These are phyloP conservation scores for Asterochloris sp. DNA, from an alignment of 139 green algal species.

Conservation along the genomic window DNA sequence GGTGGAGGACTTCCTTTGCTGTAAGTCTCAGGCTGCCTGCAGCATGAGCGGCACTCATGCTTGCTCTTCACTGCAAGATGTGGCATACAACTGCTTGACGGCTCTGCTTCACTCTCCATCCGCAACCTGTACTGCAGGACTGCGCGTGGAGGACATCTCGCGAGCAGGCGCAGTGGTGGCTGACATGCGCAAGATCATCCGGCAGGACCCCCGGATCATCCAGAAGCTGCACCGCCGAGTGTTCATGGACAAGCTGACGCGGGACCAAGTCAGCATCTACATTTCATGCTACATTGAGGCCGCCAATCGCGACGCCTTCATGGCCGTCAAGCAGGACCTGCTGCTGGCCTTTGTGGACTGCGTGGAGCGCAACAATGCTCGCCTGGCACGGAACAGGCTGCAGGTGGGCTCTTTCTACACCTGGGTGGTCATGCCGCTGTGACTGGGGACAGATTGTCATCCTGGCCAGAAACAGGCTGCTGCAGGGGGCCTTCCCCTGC, in stretches of 20 bases:
- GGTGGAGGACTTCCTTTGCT: too few species aligned
- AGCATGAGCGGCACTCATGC: too few species aligned
- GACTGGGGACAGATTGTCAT: too few species aligned
- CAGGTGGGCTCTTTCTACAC: conserved; percentile 21
- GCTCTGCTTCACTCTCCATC: too few species aligned
- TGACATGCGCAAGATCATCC: conserved; percentile 69
- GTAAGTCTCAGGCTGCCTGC: too few species aligned
- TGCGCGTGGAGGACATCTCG: conserved; percentile 46
- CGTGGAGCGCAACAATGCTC: conserved; percentile 74
- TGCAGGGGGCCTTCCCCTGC: too few species aligned
- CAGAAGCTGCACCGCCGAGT: conserved; percentile 87
- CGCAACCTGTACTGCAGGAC: conserved; percentile 12
- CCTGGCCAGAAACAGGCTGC: too few species aligned
- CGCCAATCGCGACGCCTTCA: conserved; percentile 79
- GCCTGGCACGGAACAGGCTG: conserved; percentile 54
- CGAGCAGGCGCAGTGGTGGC: conserved; percentile 38
- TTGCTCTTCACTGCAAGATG: too few species aligned
- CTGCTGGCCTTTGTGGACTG: conserved; percentile 79
- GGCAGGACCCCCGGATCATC: conserved; percentile 75
- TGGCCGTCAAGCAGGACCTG: conserved; percentile 84
- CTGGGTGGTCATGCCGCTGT: too few species aligned
- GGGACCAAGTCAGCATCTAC: conserved; percentile 43
- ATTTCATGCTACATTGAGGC: conserved; percentile 27
- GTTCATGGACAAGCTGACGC: conserved; percentile 82
- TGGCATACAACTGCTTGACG: too few species aligned